Percentiles rank a stretch among this genome's conserved stretches.
Conservation (phyloP, 1,284 basidiomycete genomes). For the Quambalaria eucalypti region DNA sequence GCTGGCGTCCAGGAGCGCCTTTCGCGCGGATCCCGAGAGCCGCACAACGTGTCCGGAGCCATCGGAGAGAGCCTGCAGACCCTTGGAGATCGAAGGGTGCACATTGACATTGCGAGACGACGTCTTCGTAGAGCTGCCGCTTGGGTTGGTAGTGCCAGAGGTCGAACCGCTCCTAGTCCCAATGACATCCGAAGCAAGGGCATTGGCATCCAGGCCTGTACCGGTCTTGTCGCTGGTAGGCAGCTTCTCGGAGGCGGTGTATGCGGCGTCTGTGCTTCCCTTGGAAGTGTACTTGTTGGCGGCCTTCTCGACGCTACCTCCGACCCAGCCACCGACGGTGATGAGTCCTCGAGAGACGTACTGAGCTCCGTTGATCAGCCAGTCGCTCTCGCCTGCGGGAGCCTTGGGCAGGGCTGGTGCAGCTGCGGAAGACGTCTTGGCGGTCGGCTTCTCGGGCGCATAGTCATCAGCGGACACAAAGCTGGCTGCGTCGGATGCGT, state of each 20-base stretch:
- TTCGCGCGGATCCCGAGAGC: neutral
- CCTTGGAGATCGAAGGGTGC: neutral
- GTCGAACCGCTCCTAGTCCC: neutral
- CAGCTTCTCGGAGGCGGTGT: neutral
- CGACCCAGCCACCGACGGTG: neutral
- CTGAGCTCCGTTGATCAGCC: neutral
- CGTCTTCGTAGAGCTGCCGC: neutral
- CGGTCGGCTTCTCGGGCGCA: neutral
- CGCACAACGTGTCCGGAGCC: neutral
- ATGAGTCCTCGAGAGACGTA: neutral
- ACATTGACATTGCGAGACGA: neutral
- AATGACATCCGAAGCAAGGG: neutral
- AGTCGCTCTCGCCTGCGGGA: neutral
- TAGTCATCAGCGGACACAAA: neutral
- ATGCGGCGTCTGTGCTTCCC: neutral
- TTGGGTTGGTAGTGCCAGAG: neutral
- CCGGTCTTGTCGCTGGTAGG: neutral
- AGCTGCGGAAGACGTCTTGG: neutral
- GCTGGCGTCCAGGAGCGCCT: neutral
- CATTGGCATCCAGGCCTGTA: neutral
- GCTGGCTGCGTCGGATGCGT: neutral
- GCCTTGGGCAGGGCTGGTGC: neutral
- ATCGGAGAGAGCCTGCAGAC: neutral
- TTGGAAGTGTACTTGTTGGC: neutral
- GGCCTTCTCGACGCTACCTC: neutral